Conservation (phyloP, 2,329 filamentous ascomycete species). For the Paraphaeosphaeria sporulosa region DNA sequence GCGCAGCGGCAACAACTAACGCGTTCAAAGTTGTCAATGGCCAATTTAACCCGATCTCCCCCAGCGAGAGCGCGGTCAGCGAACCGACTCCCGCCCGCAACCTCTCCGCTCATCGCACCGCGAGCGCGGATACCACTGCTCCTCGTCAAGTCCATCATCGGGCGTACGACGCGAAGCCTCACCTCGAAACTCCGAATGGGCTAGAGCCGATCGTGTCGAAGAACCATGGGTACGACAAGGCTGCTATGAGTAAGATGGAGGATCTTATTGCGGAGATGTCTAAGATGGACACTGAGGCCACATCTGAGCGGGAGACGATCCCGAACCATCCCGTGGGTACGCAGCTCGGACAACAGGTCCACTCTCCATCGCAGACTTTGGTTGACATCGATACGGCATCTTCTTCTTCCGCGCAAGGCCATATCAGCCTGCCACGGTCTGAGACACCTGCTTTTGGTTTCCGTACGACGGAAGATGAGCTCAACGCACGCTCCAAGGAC, state of each 20-base stretch:
- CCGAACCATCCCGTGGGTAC: neutral
- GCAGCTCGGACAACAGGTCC: neutral
- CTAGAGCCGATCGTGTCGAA: neutral
- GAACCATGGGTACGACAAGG: conserved; percentile 3
- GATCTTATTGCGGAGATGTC: conserved; percentile 5
- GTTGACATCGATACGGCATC: neutral
- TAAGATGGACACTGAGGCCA: neutral
- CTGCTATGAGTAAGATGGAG: conserved; percentile 4
- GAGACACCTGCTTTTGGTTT: neutral
- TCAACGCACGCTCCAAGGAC: neutral
- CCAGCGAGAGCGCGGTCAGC: neutral
- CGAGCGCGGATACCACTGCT: neutral
- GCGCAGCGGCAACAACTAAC: neutral
- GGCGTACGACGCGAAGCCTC: neutral
- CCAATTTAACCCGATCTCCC: neutral
- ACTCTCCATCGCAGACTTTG: neutral
- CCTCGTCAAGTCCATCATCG: neutral
- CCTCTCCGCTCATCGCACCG: neutral
- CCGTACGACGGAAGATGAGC: neutral
- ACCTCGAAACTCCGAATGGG: neutral
- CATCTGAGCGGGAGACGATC: neutral
- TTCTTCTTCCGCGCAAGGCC: neutral
- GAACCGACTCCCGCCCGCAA: neutral
- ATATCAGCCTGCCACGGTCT: neutral
- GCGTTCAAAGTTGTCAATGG: neutral